Conservation (phyloP, 176 grass and related monocot genomes). For the Zea luxurians region DNA sequence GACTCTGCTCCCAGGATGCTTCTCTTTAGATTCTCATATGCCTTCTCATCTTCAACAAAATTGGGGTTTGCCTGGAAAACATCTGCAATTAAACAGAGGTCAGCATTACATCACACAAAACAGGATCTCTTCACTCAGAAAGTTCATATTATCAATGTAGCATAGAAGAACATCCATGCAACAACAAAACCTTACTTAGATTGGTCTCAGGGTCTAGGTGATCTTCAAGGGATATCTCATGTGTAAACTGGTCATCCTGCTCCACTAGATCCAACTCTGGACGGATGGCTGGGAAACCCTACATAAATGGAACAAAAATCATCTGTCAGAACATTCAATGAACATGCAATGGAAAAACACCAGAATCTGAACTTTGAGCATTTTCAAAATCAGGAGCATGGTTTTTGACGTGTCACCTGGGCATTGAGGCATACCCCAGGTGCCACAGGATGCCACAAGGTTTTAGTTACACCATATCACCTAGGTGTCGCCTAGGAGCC, state of each 20-base stretch:
- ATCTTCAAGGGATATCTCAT: slow-evolving; percentile 88
- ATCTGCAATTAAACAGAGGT: slow-evolving; percentile 59
- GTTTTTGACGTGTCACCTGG: not conserved
- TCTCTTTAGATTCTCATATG: slow-evolving; percentile 80
- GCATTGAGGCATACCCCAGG: not conserved
- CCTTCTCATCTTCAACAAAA: slow-evolving; percentile 89
- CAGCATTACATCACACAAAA: slow-evolving; percentile 21
- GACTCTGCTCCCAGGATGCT: slow-evolving; percentile 77
- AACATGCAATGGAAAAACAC: not conserved
- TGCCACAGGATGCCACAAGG: not conserved
- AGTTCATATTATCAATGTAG: slow-evolving; percentile 23
- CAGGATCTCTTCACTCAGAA: slow-evolving; percentile 1
- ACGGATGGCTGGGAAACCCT: slow-evolving; percentile 93
- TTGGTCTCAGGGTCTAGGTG: slow-evolving; percentile 85
- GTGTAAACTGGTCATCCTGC: slow-evolving; percentile 91
- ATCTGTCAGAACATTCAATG: slow-evolving; percentile 16
- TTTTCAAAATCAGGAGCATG: not conserved
- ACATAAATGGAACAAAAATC: slow-evolving; percentile 31
- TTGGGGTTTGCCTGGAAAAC: slow-evolving; percentile 81
- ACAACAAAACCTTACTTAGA: slow-evolving; percentile 57
- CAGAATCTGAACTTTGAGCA: not conserved
- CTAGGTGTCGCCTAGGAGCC: too few relatives aligned
- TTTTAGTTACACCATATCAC: not conserved
- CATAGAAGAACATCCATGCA: not conserved
- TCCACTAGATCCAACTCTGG: slow-evolving; percentile 94